These are phyloP conservation scores for Alternaria triticina DNA, from an alignment of 2,329 filamentous ascomycete species.

Conservation along the genomic window DNA sequence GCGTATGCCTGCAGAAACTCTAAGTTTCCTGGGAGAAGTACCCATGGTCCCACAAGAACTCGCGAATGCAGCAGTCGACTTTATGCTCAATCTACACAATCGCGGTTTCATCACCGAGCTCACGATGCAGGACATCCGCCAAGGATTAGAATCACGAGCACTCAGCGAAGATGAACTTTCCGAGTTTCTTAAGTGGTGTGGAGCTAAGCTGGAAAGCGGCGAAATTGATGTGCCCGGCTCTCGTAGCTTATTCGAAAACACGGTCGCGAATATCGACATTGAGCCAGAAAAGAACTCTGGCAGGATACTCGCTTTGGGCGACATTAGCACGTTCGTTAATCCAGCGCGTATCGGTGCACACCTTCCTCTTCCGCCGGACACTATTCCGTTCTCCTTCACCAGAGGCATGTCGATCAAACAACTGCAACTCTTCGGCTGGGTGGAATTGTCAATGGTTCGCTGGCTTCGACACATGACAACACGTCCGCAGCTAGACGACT, in stretches of 20 bases:
- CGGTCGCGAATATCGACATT: conserved; percentile 69
- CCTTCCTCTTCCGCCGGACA: conserved; percentile 79
- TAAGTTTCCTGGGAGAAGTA: conserved; percentile 85
- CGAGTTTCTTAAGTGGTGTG: conserved; percentile 85
- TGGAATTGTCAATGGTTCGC: conserved; percentile 79
- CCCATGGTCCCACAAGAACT: conserved; percentile 83
- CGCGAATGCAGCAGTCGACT: conserved; percentile 68
- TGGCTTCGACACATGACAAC: conserved; percentile 81
- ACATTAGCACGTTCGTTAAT: conserved; percentile 76
- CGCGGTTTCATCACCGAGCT: conserved; percentile 88
- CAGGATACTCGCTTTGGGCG: conserved; percentile 76
- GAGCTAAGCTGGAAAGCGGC: conserved; percentile 71
- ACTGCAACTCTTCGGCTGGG: conserved; percentile 84
- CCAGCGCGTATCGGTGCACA: conserved; percentile 80
- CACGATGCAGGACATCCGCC: conserved; percentile 82
- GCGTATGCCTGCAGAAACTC: conserved; percentile 73
- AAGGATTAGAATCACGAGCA: conserved; percentile 82
- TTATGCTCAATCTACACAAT: conserved; percentile 80
- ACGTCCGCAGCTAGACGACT: conserved; percentile 63
- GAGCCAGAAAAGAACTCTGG: conserved; percentile 62
- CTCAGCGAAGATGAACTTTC: conserved; percentile 78
- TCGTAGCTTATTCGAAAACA: conserved; percentile 76
- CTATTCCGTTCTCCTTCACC: conserved; percentile 85
- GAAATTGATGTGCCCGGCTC: conserved; percentile 75
- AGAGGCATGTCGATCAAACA: conserved; percentile 70